Percentiles rank a stretch among this genome's conserved stretches.
Evolutionary conservation across 805 yeast genomes (phyloP).

Genomic region (Myxozyma mucilagina): DNA sequence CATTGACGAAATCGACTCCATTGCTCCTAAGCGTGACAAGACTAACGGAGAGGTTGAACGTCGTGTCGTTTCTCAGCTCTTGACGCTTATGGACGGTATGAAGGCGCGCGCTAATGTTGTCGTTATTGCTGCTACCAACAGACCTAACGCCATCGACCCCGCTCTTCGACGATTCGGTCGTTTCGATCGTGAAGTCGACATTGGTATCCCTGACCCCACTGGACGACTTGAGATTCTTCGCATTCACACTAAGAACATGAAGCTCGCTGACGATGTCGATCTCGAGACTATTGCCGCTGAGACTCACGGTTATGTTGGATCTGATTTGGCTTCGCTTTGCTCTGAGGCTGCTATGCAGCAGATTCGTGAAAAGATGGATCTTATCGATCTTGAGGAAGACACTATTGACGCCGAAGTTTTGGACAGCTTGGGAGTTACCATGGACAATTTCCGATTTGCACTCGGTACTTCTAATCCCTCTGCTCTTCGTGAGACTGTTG

Average conservation of each 20-base stretch:
- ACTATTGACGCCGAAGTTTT: conserved; percentile 96
- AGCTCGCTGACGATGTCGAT: conserved; percentile 91
- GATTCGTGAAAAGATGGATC: conserved; percentile 98
- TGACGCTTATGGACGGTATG: conserved; percentile 99
- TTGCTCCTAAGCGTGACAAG: conserved; percentile 99
- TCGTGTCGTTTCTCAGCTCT: conserved; percentile 96
- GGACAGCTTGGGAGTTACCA: conserved; percentile 94
- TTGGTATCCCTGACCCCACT: conserved; percentile 95
- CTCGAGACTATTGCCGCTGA: conserved; percentile 93
- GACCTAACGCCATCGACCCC: conserved; percentile 84
- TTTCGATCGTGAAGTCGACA: conserved; percentile 83
- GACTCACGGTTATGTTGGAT: conserved; percentile 99
- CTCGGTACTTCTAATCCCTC: conserved; percentile 98
- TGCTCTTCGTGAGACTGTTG: conserved; percentile 98
- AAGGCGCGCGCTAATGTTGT: conserved; percentile 98
- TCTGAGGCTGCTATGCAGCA: conserved; percentile 99
- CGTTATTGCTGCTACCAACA: conserved; percentile 95
- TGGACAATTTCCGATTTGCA: conserved; percentile 98
- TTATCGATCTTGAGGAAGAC: conserved; percentile 92
- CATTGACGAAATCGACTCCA: conserved; percentile 97
- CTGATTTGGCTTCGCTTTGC: conserved; percentile 96
- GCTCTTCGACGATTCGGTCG: conserved; percentile 84
- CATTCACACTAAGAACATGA: conserved; percentile 98
- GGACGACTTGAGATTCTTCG: conserved; percentile 96
- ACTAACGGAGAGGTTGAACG: conserved; percentile 99